Evolutionary conservation across 169 alveolate species (phyloP).

Genomic region (Cryptosporidium ryanae): DNA sequence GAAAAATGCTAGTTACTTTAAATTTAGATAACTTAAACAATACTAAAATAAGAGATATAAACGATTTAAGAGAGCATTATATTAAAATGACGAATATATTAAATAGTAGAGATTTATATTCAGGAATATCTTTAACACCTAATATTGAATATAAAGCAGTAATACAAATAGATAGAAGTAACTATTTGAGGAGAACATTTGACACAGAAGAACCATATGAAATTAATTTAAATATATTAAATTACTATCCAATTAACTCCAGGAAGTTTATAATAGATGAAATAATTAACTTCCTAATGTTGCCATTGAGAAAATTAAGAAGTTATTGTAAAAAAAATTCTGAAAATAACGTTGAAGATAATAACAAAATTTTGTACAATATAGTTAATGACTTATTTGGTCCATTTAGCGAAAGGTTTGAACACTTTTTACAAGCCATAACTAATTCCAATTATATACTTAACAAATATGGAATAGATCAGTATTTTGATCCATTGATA

Average conservation of each 20-base stretch:
- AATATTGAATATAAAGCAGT: conserved; percentile 48
- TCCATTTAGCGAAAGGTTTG: conserved; percentile 45
- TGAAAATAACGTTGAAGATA: not conserved
- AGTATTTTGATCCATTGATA: conserved; percentile 41
- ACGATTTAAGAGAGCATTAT: conserved; percentile 15
- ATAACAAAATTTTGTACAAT: not conserved
- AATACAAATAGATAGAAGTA: conserved; percentile 52
- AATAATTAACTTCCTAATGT: conserved; percentile 50
- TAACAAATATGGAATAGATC: conserved; percentile 57
- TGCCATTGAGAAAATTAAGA: conserved; percentile 42
- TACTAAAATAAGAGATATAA: not conserved
- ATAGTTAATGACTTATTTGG: conserved; percentile 39
- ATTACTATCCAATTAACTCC: conserved; percentile 42
- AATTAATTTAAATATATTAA: conserved; percentile 24
- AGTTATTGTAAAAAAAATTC: not conserved
- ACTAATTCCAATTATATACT: conserved; percentile 32
- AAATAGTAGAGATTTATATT: conserved; percentile 16
- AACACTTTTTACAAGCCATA: conserved; percentile 22
- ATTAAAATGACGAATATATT: conserved; percentile 27
- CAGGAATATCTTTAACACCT: conserved; percentile 59
- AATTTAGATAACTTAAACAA: conserved; percentile 28
- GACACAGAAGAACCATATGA: conserved; percentile 58
- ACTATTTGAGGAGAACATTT: conserved; percentile 56
- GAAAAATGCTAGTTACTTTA: conserved; percentile 39
- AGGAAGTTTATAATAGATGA: conserved; percentile 39